Evolutionary conservation across 768 basidiomycete species (phyloP).

Genomic region (Trametes elegans): DNA sequence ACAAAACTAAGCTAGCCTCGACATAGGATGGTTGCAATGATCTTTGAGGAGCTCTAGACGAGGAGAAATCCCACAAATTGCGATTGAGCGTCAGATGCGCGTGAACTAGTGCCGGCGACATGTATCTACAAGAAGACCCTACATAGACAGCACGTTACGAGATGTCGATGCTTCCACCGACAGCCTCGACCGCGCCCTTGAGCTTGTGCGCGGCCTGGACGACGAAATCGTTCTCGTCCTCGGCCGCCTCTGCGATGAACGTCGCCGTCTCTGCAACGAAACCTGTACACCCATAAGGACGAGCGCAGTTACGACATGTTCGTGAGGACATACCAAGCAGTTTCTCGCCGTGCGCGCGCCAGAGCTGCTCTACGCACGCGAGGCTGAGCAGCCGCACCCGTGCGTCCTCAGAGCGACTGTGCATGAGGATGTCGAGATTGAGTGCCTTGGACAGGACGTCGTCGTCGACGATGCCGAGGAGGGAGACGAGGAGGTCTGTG

Average conservation of each 20-base stretch:
- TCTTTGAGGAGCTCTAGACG: no score
- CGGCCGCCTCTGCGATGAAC: constrained; percentile 83
- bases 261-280: constrained; percentile 80
- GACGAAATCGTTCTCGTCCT: constrained; percentile 86
- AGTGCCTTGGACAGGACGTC: constrained; percentile 66
- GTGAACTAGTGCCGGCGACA: no score
- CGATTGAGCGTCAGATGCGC: no score
- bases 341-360: constrained; percentile 75
- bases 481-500: constrained; percentile 51
- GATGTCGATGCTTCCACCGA: constrained; percentile 56
- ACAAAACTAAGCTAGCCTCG: no score
- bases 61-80: no score
- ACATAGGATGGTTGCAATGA: no score
- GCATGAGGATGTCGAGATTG: constrained; percentile 84
- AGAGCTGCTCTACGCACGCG: constrained; percentile 64
- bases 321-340: constrained; percentile 53
- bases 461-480: constrained; percentile 58
- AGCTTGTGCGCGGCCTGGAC: constrained; percentile 65
- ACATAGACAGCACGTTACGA: not conserved
- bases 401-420: constrained; percentile 81
- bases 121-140: no score
- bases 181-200: constrained; percentile 68
- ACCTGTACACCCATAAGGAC: constrained; percentile 38
- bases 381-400: constrained; percentile 70
- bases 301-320: not conserved